A percentile compares a stretch with the other conserved stretches of the same genome.
phyloP scores from a whole-genome alignment of 495 filamentous ascomycete genomes.

The Aspergillus carlsbadensis region DNA sequence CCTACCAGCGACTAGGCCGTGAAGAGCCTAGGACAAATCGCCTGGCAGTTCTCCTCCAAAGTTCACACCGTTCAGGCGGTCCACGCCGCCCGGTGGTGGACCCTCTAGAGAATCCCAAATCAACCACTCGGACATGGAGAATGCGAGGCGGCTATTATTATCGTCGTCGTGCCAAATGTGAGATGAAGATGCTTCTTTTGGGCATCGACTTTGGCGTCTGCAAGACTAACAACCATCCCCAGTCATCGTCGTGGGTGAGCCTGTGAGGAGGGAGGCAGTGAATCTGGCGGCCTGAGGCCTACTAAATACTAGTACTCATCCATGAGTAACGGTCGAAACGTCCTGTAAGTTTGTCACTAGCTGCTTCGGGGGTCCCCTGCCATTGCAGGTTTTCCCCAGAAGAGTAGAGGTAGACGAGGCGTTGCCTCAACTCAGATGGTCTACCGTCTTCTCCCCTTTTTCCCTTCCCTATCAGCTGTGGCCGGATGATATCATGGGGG shows the following conservation, averaged over 20 bases:
- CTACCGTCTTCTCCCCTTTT: neutral
- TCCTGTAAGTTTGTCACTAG: neutral
- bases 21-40: neutral
- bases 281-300: no score
- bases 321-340: neutral
- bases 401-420: slow-evolving; percentile 10
- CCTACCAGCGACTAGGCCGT: neutral
- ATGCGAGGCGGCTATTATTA: slow-evolving; percentile 2
- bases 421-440: neutral
- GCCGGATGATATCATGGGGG: slow-evolving; percentile 9
- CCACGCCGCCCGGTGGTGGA: slow-evolving; percentile 6
- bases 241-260: no score
- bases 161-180: neutral
- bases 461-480: neutral
- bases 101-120: neutral
- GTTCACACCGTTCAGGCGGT: slow-evolving; percentile 3
- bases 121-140: slow-evolving; percentile 5
- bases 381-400: slow-evolving; percentile 3
- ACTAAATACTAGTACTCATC: no score
- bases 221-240: neutral
- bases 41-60: neutral
- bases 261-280: no score
- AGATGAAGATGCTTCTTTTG: neutral
- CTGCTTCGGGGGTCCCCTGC: neutral
- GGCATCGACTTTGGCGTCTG: neutral